Base-by-base conservation (phyloP, 441 rosid genomes). In the Breynia disticha region DNA sequence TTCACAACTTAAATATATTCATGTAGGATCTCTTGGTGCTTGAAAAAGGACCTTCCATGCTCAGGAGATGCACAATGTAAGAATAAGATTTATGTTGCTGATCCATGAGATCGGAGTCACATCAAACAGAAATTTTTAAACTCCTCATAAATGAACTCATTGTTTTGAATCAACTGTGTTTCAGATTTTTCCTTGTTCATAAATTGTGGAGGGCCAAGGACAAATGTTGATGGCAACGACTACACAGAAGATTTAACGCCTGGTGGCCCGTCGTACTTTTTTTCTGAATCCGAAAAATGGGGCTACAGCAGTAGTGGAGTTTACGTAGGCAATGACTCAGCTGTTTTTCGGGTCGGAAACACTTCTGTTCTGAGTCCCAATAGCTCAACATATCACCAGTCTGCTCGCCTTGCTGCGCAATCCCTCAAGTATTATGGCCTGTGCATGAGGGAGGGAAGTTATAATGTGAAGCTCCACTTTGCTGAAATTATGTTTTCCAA, bases 351-450 rank as follows among this genome's bases (percentile, higher is more conserved):
- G 15, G 75, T 81, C 0, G 10, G 17, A 46, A 73, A 77, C 56
- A 46, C 0, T 5, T 67, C 65, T 21, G 28, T 62, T 41, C 48
- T 73, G 41, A 75, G 60, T 18, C 70, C 57, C 42, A 63, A 61
- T 2, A 55, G 54, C 64, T 63, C 73, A 22, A 73, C 44, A 1
- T 67, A 72, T 12, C 87, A 85, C 66, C 12, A 41, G 56, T 67
- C 81, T 42, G 95, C 95, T 4, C 90, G 97, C 46, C 73, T 86
- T 21, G 67, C 95, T 42, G 85, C 98, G 38, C 70, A 61, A 4
- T 86, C 94, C 17, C 87, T 88, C 57, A 88, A 64, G 69, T 84
- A 91, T 69, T 88, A 82, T 59, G 97, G 79, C 57, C 69, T 81
- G 1, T 93, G 97, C 46, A 51, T 88, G 86, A 54, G 39, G 51